Conservation (phyloP, 2,329 filamentous ascomycete genomes). For the Sclerotinia borealis region DNA sequence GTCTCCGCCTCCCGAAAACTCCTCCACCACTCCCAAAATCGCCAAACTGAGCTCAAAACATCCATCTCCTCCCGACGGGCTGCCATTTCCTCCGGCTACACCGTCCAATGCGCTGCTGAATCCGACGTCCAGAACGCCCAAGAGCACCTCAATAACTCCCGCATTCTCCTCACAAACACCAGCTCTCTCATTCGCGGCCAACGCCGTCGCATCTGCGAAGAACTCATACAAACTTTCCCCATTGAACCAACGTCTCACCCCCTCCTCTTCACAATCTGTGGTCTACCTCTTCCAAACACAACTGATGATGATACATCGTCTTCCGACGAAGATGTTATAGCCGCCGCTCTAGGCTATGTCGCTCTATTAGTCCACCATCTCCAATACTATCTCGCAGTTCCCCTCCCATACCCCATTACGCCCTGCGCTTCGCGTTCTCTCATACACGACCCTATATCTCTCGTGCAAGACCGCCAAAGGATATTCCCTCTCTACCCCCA, state of each 20-base stretch:
- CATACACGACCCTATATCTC: slow-evolving; percentile 68
- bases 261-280: slow-evolving; percentile 78
- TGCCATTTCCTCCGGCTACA: slow-evolving; percentile 60
- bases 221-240: slow-evolving; percentile 71
- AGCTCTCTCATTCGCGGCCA: slow-evolving; percentile 73
- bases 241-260: slow-evolving; percentile 63
- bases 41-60: slow-evolving; percentile 59
- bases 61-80: slow-evolving; percentile 60
- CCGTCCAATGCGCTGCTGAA: slow-evolving; percentile 51
- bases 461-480: slow-evolving; percentile 43
- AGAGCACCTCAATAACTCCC: slow-evolving; percentile 52
- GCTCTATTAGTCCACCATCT: slow-evolving; percentile 69
- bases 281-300: slow-evolving; percentile 73
- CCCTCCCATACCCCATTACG: slow-evolving; percentile 74
- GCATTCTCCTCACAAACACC: slow-evolving; percentile 48
- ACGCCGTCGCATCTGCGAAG: slow-evolving; percentile 79
- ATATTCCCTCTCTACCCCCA: slow-evolving; percentile 79
- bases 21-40: slow-evolving; percentile 54
- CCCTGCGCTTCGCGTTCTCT: slow-evolving; percentile 67
- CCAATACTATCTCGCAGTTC: slow-evolving; percentile 73
- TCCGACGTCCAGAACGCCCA: slow-evolving; percentile 56
- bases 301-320: slow-evolving; percentile 54
- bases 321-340: slow-evolving; percentile 60
- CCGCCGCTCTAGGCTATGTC: slow-evolving; percentile 76
- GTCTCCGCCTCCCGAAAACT: slow-evolving; percentile 60